A percentile compares a stretch with the other conserved stretches of the same genome.
Conservation (phyloP, 163 green algal genomes). For the Chlorella variabilis region DNA sequence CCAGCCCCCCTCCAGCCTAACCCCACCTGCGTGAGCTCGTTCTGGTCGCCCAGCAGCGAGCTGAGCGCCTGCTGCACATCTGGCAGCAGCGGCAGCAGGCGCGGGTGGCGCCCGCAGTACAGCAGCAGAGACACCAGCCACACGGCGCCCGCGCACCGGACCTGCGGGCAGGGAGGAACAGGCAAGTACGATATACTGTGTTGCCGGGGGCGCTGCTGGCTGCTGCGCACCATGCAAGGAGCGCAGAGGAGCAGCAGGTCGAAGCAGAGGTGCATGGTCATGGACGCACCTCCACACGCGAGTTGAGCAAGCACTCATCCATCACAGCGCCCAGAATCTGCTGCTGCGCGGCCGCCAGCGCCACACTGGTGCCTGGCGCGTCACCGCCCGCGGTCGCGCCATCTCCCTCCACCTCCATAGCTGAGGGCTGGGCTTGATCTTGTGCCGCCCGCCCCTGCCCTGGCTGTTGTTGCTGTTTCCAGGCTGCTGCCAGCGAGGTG, state of each 20-base stretch:
- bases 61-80: conserved; percentile 62
- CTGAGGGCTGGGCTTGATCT: neutral
- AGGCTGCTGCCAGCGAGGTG: conserved; percentile 49
- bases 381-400: neutral
- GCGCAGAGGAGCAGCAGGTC: no score
- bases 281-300: conserved; percentile 48
- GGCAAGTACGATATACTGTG: no score
- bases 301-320: conserved; percentile 58
- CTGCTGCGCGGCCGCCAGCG: conserved; percentile 29
- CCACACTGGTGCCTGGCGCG: neutral
- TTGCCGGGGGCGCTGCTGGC: no score
- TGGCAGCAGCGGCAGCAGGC: conserved; percentile 51
- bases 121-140: conserved; percentile 85
- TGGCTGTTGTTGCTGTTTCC: conserved; percentile 37
- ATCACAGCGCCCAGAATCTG: conserved; percentile 54
- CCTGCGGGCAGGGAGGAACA: conserved; percentile 58
- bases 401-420: conserved; percentile 2
- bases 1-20: no score
- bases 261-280: no score
- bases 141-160: conserved; percentile 73
- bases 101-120: conserved; percentile 59
- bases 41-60: conserved; percentile 76
- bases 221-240: neutral
- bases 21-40: conserved; percentile 73
- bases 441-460: conserved; percentile 6